Evolutionary conservation across 768 basidiomycete genomes (phyloP).

Genomic region (Rhizopogon vesiculosus): DNA sequence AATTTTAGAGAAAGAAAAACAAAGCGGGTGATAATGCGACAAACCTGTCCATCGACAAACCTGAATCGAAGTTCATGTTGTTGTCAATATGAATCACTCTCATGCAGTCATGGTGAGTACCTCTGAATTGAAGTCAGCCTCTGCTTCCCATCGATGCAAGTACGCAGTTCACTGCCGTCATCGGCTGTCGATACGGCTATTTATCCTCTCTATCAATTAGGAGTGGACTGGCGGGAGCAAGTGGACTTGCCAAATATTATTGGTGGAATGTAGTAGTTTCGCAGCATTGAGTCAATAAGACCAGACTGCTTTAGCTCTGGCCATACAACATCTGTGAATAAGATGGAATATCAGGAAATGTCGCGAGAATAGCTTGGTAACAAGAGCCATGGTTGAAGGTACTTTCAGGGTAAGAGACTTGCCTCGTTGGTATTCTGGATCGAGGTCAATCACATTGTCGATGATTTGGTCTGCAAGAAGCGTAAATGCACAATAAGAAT

Average conservation of each 20-base stretch:
- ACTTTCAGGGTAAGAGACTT: slow-evolving; percentile 3
- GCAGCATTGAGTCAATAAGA: slow-evolving; percentile 60
- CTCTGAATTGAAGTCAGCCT: slow-evolving; percentile 60
- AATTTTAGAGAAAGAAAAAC: background rate
- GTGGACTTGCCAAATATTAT: slow-evolving; percentile 53
- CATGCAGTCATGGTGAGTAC: slow-evolving; percentile 24
- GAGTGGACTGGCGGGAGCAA: background rate
- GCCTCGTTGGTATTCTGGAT: slow-evolving; percentile 69
- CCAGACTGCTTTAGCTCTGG: slow-evolving; percentile 52
- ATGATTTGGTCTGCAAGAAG: slow-evolving; percentile 40
- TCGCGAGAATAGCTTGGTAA: background rate
- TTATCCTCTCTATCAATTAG: background rate
- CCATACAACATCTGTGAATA: slow-evolving; percentile 56
- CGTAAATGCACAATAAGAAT: background rate
- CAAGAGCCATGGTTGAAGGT: background rate
- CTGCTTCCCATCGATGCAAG: slow-evolving; percentile 74
- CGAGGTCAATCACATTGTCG: slow-evolving; percentile 43
- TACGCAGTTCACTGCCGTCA: slow-evolving; percentile 40
- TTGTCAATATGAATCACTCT: background rate
- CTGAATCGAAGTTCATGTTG: slow-evolving; percentile 22
- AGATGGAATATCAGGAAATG: background rate
- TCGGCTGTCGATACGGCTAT: slow-evolving; percentile 35
- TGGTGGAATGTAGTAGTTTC: slow-evolving; percentile 64
- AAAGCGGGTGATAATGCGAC: slow-evolving; percentile 18
- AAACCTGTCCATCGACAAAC: slow-evolving; percentile 51